Base-by-base conservation (phyloP, 2,329 filamentous ascomycete species). In the Aspergillus thermomutatus region DNA sequence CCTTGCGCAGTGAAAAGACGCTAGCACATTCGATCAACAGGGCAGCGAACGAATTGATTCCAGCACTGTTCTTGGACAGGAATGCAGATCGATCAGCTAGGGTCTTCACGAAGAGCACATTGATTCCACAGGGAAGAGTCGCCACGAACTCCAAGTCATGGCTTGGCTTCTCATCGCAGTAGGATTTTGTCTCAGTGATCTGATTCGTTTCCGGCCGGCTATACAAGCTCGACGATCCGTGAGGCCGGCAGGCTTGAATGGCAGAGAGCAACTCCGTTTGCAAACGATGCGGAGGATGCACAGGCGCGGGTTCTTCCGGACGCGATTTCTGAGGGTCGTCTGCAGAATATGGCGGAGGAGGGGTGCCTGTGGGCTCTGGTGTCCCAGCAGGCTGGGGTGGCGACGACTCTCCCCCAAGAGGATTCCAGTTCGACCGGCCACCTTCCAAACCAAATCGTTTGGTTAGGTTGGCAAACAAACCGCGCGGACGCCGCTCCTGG, bases 141-240 rank as follows among this genome's bases (percentile, higher is more conserved):
- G 87, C 88, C 11, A 86, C 82, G 66, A 88, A 87, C 17, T 79
- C 79, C 10, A 96, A 84, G 72, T 96, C 87, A 56, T 92, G 85
- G 1, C 85, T 86, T 1, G 89, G 85, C 25, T 80, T 87, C 63
- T 85, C 83, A 76, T 97, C 92, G 72, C 92, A 97, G 75, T 96
- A 96, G 0, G 89, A 89, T 41, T 87, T 84, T 64, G 91, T 89
- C 72, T 96, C 92, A 68, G 89, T 89, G 63, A 96, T 87, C 51
- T 87, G 78, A 59, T 85, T 87, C 37, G 89, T 87, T 53, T 84
- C 78, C 0, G 91, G 91, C 23, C 85, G 84, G 3, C 84, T 86
- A 75, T 90, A 93, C n/a, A 96, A 75, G 10, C 80, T 78, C 17
- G 85, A 82, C 1, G 90, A 91, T 60, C 90, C 88, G 72, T 92